Base-by-base conservation (phyloP, 164 flowering plant species). In the Aristolochia californica region DNA sequence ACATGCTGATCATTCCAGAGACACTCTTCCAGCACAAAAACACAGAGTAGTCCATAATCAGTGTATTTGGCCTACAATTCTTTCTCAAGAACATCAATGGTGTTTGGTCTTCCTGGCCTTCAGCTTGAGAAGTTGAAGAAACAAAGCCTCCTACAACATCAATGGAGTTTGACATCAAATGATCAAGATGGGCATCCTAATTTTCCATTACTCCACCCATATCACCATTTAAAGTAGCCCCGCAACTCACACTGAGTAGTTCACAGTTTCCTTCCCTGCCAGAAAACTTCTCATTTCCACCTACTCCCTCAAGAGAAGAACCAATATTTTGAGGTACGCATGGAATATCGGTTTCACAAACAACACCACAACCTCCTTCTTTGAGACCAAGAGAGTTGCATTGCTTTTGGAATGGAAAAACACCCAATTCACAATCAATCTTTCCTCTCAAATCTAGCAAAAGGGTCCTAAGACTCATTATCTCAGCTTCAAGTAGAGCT, bases 401-500 rank as follows among this genome's bases (percentile, higher is more conserved):
- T 62, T 62, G 80, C 66, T 76, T 81, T 26, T 73, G 74, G 20
- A 53, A 70, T 8, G 83, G 77, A 56, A 72, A 76, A 65, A 22
- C 53, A n/a, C 79, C 84, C 56, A 84, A 38, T 59, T 82, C 95
- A 13, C 22, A 25, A 30, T 80, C 85, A 22, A 87, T 80, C 66
- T 68, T 79, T 10, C 82, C 83, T 59, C 74, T 69, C 15, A 87
- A 43, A 52, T 81, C 83, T 9, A 67, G 43, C 45, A 87, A 25
- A 16, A 87, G 60, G 27, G 69, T 25, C 40, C 76, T 75, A 24
- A 87, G 72, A 68, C 88, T 30, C 20, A 38, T 13, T 38, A 75
- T 69, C 68, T 87, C 90, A 0, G 80, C 72, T 64, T 87, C 95
- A 14, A 87, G 70, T 58, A 48, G n/a, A 4, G 80, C 74, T 26